phyloP scores from a whole-genome alignment of 257 asterid genomes.

The Nicotiana knightiana region DNA sequence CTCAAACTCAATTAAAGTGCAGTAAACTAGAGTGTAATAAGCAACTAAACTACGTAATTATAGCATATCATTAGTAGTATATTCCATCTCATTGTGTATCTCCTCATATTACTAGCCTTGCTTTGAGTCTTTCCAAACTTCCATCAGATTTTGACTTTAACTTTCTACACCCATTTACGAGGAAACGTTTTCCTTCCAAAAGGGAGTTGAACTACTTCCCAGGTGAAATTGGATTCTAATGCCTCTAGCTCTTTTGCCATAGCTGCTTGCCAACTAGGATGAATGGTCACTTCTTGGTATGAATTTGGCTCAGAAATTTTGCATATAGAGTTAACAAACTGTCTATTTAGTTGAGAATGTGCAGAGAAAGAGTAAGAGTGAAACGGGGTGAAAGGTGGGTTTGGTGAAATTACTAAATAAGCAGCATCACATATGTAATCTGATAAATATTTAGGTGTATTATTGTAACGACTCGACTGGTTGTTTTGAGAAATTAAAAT shows the following conservation, averaged over 20 bases:
- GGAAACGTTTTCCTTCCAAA: background rate
- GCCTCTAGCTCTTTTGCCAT: background rate
- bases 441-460: no score
- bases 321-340: background rate
- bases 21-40: no score
- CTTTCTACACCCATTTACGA: background rate
- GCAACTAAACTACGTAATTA: no score
- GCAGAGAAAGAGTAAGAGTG: background rate
- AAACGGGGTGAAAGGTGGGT: background rate
- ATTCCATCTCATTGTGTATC: background rate
- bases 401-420: background rate
- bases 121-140: background rate
- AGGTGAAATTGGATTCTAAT: background rate
- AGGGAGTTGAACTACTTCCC: background rate
- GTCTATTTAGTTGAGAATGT: background rate
- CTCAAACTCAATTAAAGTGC: no score
- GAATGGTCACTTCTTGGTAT: background rate
- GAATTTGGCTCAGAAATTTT: background rate
- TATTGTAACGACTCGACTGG: no score
- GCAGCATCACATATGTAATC: background rate
- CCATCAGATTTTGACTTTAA: background rate
- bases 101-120: no score
- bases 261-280: background rate
- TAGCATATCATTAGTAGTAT: background rate
- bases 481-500: no score